Evolutionary conservation across 2,329 filamentous ascomycete species (phyloP).

Genomic region (Pseudogymnoascus sp.): DNA sequence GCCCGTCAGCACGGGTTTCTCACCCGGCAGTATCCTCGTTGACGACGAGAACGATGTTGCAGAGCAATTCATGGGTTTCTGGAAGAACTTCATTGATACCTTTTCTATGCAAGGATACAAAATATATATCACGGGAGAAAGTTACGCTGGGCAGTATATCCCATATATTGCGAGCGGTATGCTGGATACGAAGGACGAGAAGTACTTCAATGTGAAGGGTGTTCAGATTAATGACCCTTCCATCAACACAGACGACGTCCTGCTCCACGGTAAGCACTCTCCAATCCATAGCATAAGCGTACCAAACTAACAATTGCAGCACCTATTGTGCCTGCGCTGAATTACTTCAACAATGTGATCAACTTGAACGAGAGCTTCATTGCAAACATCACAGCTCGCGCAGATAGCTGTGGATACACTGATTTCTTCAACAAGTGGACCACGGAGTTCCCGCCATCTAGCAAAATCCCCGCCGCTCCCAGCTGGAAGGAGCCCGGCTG

Average conservation of each 20-base stretch:
- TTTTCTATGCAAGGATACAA: slow-evolving; percentile 51
- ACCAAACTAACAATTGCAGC: slow-evolving; percentile 18
- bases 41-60: slow-evolving; percentile 48
- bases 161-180: slow-evolving; percentile 46
- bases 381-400: slow-evolving; percentile 38
- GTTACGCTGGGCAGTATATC: slow-evolving; percentile 47
- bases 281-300: not conserved
- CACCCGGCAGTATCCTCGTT: slow-evolving; percentile 46
- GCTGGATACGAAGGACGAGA: slow-evolving; percentile 42
- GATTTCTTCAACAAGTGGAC: slow-evolving; percentile 42
- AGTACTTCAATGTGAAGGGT: slow-evolving; percentile 53
- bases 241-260: slow-evolving; percentile 34
- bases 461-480: slow-evolving; percentile 42
- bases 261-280: slow-evolving; percentile 19
- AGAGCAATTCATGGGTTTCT: slow-evolving; percentile 53
- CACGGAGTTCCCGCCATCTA: slow-evolving; percentile 51
- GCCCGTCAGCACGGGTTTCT: slow-evolving; percentile 42
- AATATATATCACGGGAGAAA: slow-evolving; percentile 59
- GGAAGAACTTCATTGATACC: slow-evolving; percentile 56
- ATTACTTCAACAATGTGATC: slow-evolving; percentile 45
- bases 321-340: slow-evolving; percentile 44
- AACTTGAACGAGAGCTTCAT: slow-evolving; percentile 47
- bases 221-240: slow-evolving; percentile 58
- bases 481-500: slow-evolving; percentile 20
- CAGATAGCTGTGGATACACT: slow-evolving; percentile 47